A percentile compares a stretch with the other conserved stretches of the same genome.
Evolutionary conservation across 2,329 filamentous ascomycete species (phyloP).

Genomic region (Ambrosiella xylebori): DNA sequence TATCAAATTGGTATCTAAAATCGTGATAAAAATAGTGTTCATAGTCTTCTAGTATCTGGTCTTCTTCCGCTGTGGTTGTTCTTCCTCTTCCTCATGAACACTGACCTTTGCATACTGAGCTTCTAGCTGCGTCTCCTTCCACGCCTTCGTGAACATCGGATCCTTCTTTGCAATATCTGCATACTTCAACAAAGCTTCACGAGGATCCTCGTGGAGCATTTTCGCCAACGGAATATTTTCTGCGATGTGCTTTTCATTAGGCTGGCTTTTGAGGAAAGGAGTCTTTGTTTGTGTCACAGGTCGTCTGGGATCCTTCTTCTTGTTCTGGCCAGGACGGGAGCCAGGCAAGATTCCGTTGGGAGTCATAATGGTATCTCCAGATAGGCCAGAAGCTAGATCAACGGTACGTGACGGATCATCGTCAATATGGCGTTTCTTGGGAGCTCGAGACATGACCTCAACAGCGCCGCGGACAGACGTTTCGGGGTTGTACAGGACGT

Average conservation of each 20-base stretch:
- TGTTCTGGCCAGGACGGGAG: slow-evolving; percentile 16
- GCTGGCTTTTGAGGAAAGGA: slow-evolving; percentile 78
- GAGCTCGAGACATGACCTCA: slow-evolving; percentile 78
- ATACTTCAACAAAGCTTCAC: slow-evolving; percentile 88
- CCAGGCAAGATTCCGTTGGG: slow-evolving; percentile 41
- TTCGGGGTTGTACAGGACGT: slow-evolving; percentile 78
- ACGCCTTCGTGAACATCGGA: slow-evolving; percentile 85
- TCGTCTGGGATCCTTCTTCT: slow-evolving; percentile 58
- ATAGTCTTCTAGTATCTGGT: slow-evolving; percentile 27
- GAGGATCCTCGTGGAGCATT: slow-evolving; percentile 91
- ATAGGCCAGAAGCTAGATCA: slow-evolving; percentile 64
- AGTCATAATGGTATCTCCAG: slow-evolving; percentile 64
- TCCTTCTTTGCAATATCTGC: slow-evolving; percentile 85
- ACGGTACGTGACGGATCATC: slow-evolving; percentile 79
- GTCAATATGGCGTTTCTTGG: slow-evolving; percentile 89
- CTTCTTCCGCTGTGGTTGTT: slow-evolving; percentile 45
- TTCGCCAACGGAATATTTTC: slow-evolving; percentile 39
- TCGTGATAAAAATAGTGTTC: not conserved
- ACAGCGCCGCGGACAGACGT: slow-evolving; percentile 68
- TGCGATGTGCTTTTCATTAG: slow-evolving; percentile 33
- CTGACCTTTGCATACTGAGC: slow-evolving; percentile 81
- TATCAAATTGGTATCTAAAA: not conserved
- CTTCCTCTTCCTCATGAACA: slow-evolving; percentile 56
- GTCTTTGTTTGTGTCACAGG: slow-evolving; percentile 75
- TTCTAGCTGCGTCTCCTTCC: slow-evolving; percentile 79